Percentiles rank a stretch among this genome's conserved stretches.
Evolutionary conservation across 2,329 filamentous ascomycete genomes (phyloP).

Genomic region (Penicillium sp.): DNA sequence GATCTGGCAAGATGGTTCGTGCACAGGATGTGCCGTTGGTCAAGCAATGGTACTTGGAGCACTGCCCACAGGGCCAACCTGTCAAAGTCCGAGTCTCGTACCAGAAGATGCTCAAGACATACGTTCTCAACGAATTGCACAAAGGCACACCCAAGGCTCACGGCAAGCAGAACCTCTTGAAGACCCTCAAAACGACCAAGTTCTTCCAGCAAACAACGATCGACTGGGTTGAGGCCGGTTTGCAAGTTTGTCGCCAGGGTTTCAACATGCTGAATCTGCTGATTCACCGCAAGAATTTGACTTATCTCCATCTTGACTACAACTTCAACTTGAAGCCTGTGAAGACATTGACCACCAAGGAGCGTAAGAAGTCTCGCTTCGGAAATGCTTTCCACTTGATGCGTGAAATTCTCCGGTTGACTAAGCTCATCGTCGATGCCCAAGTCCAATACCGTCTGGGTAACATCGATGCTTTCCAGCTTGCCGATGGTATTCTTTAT

Average conservation of each 20-base stretch:
- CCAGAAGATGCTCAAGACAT: constrained; percentile 95
- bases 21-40: constrained; percentile 95
- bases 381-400: constrained; percentile 99
- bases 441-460: constrained; percentile 97
- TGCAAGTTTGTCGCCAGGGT: constrained; percentile 95
- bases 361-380: constrained; percentile 98
- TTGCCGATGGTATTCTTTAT: constrained; percentile 97
- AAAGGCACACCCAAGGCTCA: constrained; percentile 94
- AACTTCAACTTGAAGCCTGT: constrained; percentile 99
- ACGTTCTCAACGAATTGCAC: constrained; percentile 92
- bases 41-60: constrained; percentile 98
- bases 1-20: constrained; percentile 92
- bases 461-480: constrained; percentile 98
- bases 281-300: constrained; percentile 97
- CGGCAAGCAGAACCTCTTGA: constrained; percentile 88
- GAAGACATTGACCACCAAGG: constrained; percentile 97
- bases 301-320: constrained; percentile 96
- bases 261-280: constrained; percentile 99
- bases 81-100: constrained; percentile 98
- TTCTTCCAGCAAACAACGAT: constrained; percentile 99
- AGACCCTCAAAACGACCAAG: constrained; percentile 89
- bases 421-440: constrained; percentile 96
- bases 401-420: constrained; percentile 93
- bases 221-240: constrained; percentile 97
- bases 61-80: constrained; percentile 83